These are phyloP conservation scores for Trapa bicornis DNA, from an alignment of 345 rosid species.

Conservation along the genomic window DNA sequence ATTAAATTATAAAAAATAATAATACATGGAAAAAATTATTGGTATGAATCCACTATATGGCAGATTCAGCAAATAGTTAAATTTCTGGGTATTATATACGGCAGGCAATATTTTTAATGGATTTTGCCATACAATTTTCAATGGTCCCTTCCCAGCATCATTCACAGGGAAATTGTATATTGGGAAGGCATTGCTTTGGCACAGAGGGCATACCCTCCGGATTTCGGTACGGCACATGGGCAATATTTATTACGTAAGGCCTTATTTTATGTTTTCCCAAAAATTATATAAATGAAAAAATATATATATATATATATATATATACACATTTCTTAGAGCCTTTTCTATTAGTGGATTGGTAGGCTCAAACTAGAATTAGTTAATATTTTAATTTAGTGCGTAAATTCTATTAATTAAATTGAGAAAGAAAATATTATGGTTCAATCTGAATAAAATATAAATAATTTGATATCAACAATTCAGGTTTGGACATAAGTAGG, in stretches of 20 bases:
- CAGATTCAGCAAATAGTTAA: neutral
- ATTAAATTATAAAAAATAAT: neutral
- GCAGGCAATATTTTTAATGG: neutral
- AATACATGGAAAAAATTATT: neutral
- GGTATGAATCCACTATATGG: neutral
- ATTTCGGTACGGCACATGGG: conserved; percentile 3
- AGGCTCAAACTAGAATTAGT: too few relatives aligned
- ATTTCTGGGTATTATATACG: neutral
- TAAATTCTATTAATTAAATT: too few relatives aligned
- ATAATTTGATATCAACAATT: too few relatives aligned
- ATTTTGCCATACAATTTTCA: neutral
- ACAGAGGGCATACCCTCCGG: neutral
- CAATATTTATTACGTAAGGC: neutral
- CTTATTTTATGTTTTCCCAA: neutral
- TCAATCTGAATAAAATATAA: too few relatives aligned
- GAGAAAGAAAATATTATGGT: too few relatives aligned
- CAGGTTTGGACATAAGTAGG: too few relatives aligned
- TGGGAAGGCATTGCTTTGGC: neutral
- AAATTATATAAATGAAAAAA: too few relatives aligned
- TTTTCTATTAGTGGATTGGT: too few relatives aligned
- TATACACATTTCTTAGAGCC: neutral
- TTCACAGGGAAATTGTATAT: neutral
- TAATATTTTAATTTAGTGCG: too few relatives aligned
- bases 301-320: too few relatives aligned
- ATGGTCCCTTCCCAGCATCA: neutral